A percentile compares a stretch with the other conserved stretches of the same genome.
These are phyloP conservation scores for Xerocomus brunneocitrinus DNA, from an alignment of 768 basidiomycete genomes.

Conservation along the genomic window DNA sequence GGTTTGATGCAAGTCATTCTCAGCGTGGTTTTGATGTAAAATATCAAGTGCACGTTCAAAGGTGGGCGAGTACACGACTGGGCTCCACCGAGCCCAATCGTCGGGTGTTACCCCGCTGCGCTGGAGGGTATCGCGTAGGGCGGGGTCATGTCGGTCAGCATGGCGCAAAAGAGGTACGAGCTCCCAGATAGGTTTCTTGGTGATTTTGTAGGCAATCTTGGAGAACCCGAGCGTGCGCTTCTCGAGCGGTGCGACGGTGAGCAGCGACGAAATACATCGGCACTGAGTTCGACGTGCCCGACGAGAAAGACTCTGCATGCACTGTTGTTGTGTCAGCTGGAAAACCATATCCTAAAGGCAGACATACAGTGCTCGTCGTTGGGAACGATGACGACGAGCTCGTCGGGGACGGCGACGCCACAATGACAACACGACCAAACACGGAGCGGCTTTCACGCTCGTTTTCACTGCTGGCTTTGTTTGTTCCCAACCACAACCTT, in stretches of 20 bases:
- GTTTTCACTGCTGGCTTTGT: constrained; percentile 13
- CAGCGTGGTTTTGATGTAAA: constrained; percentile 11
- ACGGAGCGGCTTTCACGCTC: constrained; percentile 27
- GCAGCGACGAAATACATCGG: constrained; percentile 16
- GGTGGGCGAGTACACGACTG: constrained; percentile 32
- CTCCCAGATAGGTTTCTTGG: constrained; percentile 40
- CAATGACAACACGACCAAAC: constrained; percentile 33
- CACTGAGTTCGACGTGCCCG: not conserved
- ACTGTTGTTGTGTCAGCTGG: constrained; percentile 10
- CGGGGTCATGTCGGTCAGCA: constrained; percentile 1
- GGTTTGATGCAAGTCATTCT: constrained; percentile 3
- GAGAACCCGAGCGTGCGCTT: constrained; percentile 23
- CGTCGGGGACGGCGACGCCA: constrained; percentile 25
- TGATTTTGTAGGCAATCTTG: constrained; percentile 33
- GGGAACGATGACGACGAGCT: not conserved
- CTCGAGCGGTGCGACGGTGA: constrained; percentile 22
- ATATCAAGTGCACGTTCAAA: constrained; percentile 30
- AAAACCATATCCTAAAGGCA: not conserved
- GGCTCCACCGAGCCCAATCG: constrained; percentile 40
- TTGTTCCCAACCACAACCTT: constrained; percentile 22
- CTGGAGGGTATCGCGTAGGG: constrained; percentile 23
- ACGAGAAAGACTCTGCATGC: constrained; percentile 20
- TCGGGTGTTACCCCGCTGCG: constrained; percentile 29
- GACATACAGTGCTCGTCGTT: constrained; percentile 2
- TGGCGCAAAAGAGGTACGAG: constrained; percentile 34